phyloP scores from a whole-genome alignment of 1,284 basidiomycete genomes.

The Apiotrichum porosum region DNA sequence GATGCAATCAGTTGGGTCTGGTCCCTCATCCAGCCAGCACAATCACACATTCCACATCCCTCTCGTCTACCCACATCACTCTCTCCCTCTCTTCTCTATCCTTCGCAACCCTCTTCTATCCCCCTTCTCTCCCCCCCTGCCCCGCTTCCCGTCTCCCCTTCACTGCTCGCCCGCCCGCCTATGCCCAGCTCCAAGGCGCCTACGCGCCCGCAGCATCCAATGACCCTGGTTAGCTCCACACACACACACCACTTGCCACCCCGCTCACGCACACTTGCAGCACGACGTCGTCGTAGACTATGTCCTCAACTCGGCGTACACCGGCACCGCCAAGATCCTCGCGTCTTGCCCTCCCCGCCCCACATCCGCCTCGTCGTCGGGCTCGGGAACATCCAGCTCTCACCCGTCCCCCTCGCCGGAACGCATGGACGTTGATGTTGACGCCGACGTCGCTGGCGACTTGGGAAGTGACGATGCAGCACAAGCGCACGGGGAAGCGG shows the following conservation, averaged over 20 bases:
- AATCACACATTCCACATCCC: no score
- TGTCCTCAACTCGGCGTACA: constrained; percentile 33
- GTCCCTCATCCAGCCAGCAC: no score
- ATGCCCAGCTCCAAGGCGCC: constrained; percentile 1
- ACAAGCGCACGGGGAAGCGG: no score
- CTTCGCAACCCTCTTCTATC: background rate
- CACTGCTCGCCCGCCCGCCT: background rate
- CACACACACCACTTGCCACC: background rate
- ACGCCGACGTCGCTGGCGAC: no score
- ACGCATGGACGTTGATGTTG: constrained; percentile 9
- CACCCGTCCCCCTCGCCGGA: constrained; percentile 4
- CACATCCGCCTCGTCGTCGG: background rate
- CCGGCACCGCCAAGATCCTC: constrained; percentile 33
- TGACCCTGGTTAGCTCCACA: constrained; percentile 7
- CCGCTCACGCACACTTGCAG: constrained; percentile 12
- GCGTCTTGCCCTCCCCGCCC: background rate
- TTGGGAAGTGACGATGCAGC: background rate
- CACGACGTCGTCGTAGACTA: constrained; percentile 46
- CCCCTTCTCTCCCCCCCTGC: background rate
- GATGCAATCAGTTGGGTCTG: no score
- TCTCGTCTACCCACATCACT: no score
- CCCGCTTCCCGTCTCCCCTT: background rate
- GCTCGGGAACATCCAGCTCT: constrained; percentile 1
- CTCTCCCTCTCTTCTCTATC: background rate
- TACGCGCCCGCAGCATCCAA: background rate